Evolutionary conservation across 2,329 filamentous ascomycete genomes (phyloP).

Genomic region (Talaromyces marneffei): DNA sequence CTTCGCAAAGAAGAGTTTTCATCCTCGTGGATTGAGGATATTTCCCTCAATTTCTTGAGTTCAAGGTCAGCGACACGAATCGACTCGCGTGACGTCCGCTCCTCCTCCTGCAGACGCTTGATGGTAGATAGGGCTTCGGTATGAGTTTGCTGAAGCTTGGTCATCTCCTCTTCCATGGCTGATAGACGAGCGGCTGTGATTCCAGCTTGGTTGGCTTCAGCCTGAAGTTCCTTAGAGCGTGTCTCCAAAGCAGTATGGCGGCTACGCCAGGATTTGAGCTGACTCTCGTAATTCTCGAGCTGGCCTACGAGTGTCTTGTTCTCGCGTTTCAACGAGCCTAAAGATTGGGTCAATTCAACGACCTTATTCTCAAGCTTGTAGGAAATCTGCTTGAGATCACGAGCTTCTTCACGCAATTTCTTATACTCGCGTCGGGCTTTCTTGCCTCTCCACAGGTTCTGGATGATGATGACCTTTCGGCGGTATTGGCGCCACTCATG

Average conservation of each 20-base stretch:
- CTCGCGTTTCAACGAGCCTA: conserved; percentile 87
- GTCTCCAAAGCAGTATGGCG: conserved; percentile 85
- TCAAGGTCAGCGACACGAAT: conserved; percentile 74
- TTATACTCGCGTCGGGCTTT: conserved; percentile 79
- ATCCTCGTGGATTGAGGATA: conserved; percentile 69
- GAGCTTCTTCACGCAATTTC: conserved; percentile 84
- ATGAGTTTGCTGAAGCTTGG: conserved; percentile 79
- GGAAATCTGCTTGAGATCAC: conserved; percentile 97
- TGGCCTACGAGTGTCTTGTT: conserved; percentile 86
- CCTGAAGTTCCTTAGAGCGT: conserved; percentile 87
- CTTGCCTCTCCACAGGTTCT: conserved; percentile 88
- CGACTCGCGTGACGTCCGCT: conserved; percentile 76
- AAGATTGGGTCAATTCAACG: conserved; percentile 88
- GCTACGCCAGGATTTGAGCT: conserved; percentile 93
- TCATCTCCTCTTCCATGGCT: conserved; percentile 93
- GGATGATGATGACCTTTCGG: conserved; percentile 79
- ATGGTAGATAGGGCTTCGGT: conserved; percentile 86
- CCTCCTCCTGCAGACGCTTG: conserved; percentile 91
- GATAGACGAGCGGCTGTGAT: conserved; percentile 86
- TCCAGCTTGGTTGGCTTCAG: conserved; percentile 94
- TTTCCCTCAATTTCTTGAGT: conserved; percentile 69
- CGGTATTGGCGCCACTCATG: conserved; percentile 82
- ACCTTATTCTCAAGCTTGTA: conserved; percentile 99
- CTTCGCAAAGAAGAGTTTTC: conserved; percentile 82
- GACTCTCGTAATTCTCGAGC: conserved; percentile 90